Base-by-base conservation (phyloP, 2,329 filamentous ascomycete genomes). In the Xylariaceae sp. region DNA sequence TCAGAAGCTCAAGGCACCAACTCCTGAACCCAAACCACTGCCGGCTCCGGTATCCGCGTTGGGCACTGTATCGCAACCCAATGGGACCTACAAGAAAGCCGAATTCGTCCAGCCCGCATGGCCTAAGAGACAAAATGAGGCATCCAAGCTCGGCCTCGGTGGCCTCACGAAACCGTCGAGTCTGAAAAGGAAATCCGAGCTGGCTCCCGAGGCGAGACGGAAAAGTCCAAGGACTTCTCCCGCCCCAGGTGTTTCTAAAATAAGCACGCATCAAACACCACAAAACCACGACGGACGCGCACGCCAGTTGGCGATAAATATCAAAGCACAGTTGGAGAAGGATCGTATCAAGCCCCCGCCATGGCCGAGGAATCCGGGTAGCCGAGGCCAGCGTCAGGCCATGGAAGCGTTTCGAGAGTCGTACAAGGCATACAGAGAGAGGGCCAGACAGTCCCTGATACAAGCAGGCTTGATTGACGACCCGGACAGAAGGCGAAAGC, bases 401-500 rank as follows among this genome's bases (percentile, higher is more conserved):
- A 68, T 80, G 52, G 68, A 76, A 35, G 61, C 57, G 32, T 71
- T 78, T 37, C 65, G 74, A 28, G 68, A 74, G 31, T 57, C 64
- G 13, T 74, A 72, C 50, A 76, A 75, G 42, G 58, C 57, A 9
- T 80, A 80, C 44, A 67, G 77, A 35, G 64, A 64, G 34, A 69
- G 65, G 40, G 75, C 71, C 6, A 71, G 77, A 31, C 61, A 63
- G 11, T 72, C 70, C 4, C 57, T 82, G 26, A 75, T 77, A 36
- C 70, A 67, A 39, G 74, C 68, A 11, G 72, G 70, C 9, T 58
- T 80, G 6, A 75, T 82, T 36, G 78, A 82, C 52, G 75, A 82
- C 43, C 77, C 77, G 3, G 70, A 78, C 19, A 72, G 76, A 46
- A 70, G 71, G 35, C 76, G 77, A 48, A 69, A 66, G 13, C 63